phyloP scores from a whole-genome alignment of 1,284 basidiomycete genomes.

The Sporisorium sorghi region DNA sequence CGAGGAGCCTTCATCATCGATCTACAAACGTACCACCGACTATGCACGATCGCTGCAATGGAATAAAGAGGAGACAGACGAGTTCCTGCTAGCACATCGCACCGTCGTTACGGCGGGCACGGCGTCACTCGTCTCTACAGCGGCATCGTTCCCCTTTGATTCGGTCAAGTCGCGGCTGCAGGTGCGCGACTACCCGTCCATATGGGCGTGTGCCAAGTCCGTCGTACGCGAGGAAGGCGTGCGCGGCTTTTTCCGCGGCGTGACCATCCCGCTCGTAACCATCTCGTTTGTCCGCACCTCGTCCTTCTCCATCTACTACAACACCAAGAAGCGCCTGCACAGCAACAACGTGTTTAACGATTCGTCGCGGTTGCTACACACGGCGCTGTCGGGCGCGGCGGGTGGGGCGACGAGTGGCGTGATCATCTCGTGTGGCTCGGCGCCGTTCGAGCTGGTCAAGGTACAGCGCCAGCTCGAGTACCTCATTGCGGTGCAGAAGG shows the following conservation, averaged over 20 bases:
- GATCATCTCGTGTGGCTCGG: conserved; percentile 74
- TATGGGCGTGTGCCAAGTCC: conserved; percentile 64
- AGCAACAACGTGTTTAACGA: conserved; percentile 25
- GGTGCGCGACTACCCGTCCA: conserved; percentile 66
- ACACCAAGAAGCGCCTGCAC: conserved; percentile 84
- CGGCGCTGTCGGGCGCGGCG: conserved; percentile 58
- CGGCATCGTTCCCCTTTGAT: conserved; percentile 68
- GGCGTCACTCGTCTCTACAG: conserved; percentile 65
- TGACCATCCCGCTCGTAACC: conserved; percentile 90
- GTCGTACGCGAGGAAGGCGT: conserved; percentile 88
- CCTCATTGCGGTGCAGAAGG: conserved; percentile 84
- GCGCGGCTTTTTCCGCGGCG: conserved; percentile 83
- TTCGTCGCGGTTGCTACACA: conserved; percentile 37
- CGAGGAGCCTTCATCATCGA: not conserved
- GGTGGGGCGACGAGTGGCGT: conserved; percentile 84
- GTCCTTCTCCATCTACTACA: conserved; percentile 92
- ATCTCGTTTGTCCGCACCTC: conserved; percentile 94
- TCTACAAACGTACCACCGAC: conserved; percentile 23
- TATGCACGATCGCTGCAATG: conserved; percentile 29
- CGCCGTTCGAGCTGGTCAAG: conserved; percentile 92
- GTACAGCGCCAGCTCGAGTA: conserved; percentile 87
- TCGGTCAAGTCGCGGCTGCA: conserved; percentile 65
- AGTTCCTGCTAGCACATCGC: conserved; percentile 56
- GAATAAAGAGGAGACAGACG: conserved; percentile 49
- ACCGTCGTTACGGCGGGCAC: conserved; percentile 66